Evolutionary conservation across 2,329 filamentous ascomycete genomes (phyloP), one percentile per base, ranked within the genome.

Genomic region (Colletotrichum brevisporum): DNA sequence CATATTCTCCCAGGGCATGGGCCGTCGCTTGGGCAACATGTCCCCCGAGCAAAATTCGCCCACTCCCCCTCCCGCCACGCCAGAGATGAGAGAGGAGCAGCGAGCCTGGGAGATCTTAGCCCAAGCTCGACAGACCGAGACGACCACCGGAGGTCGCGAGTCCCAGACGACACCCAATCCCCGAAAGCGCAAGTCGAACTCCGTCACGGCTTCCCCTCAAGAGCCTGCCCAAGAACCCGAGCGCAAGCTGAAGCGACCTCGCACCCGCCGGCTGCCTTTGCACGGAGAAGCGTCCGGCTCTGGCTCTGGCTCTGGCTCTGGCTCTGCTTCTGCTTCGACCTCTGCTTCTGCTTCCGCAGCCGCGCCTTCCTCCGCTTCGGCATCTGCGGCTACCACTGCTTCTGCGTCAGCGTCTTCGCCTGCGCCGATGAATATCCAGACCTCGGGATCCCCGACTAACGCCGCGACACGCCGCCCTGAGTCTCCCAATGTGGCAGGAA

Each of bases 41-140:
- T 36, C 8, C 8, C 31, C 43, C 16, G 50, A 52, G 18, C 63
- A 61, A 21, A 12, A 51, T 5, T 57, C 63, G 16, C 50, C 59
- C 16, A 18, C 55, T 8, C 63, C 63, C 36, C 31, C 58, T 45
- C 58, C 58, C 27, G 89, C 82, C 0, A 78, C 82, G 16, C 80
- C 89, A 45, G 93, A 97, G 79, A 92, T 92, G 8, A 83, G 91
- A 50, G 94, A 97, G 74, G 94, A 97, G 79, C 86, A 92, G 62
- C 87, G 90, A 67, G 94, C 95, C 4, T 98, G 95, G 96, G 94
- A 94, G 71, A 94, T 93, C 21, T 91, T 98, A 71, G 95, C 98
- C 74, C 93, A 91, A 78, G 94, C 93, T 51, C 88, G 94, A 72
- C 91, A 95, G 70, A 86, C 88, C 18, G 87, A 92, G 71, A 78